Conservation (phyloP, 2,329 filamentous ascomycete species). For the Mariannaea elegans region DNA sequence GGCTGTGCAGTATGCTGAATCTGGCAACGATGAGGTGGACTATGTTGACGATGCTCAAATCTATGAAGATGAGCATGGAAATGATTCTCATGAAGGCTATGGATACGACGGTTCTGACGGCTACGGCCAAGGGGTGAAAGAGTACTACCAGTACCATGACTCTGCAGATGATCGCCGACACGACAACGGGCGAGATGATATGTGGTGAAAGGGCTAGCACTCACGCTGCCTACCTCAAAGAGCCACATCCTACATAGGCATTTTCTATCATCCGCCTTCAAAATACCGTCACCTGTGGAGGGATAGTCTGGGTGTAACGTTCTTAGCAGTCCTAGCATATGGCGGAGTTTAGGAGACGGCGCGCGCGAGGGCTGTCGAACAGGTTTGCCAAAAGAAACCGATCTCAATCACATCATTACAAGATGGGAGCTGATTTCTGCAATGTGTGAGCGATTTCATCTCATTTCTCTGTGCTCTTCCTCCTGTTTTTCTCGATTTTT, state of each 20-base stretch:
- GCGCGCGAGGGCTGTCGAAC: slow-evolving; percentile 31
- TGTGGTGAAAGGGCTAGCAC: slow-evolving; percentile 51
- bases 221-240: slow-evolving; percentile 1
- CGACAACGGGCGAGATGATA: slow-evolving; percentile 51
- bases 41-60: slow-evolving; percentile 63
- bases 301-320: slow-evolving; percentile 33
- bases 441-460: slow-evolving; percentile 24
- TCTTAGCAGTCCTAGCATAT: slow-evolving; percentile 44
- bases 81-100: slow-evolving; percentile 49
- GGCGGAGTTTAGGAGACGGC: slow-evolving; percentile 45
- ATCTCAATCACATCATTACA: slow-evolving; percentile 28
- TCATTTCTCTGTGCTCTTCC: slow-evolving; percentile 17
- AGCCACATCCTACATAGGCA: slow-evolving; percentile 26
- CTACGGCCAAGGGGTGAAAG: slow-evolving; percentile 51
- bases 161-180: slow-evolving; percentile 44
- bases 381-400: slow-evolving; percentile 31
- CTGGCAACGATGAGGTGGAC: slow-evolving; percentile 55
- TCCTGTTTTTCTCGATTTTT: slow-evolving; percentile 23
- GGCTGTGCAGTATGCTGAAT: slow-evolving; percentile 57
- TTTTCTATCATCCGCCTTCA: slow-evolving; percentile 33
- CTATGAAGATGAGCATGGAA: slow-evolving; percentile 61
- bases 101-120: slow-evolving; percentile 50
- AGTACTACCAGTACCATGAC: slow-evolving; percentile 53
- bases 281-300: slow-evolving; percentile 29
- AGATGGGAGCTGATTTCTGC: slow-evolving; percentile 27